Evolutionary conservation across 805 yeast genomes (phyloP).

Genomic region (Pichia nakasei): DNA sequence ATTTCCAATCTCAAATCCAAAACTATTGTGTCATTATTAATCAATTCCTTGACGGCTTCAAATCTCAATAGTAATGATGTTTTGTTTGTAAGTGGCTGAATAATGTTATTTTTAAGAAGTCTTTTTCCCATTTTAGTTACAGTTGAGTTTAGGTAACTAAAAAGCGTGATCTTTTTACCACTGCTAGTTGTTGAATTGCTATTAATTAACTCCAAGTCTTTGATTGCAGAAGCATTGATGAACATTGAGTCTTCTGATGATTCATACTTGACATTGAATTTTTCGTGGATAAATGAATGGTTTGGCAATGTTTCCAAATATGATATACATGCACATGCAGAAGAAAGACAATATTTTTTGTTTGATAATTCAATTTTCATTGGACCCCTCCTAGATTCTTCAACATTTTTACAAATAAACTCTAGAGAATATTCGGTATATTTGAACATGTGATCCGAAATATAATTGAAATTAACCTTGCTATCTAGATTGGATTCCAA

Average conservation of each 20-base stretch:
- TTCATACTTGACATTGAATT: conserved; percentile 30
- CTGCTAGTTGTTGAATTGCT: conserved; percentile 20
- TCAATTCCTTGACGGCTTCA: conserved; percentile 31
- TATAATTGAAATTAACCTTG: conserved; percentile 17
- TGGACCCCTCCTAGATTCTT: conserved; percentile 14
- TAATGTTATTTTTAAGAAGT: conserved; percentile 31
- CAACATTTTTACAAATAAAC: conserved; percentile 3
- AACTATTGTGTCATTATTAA: conserved; percentile 11
- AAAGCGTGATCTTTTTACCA: conserved; percentile 25
- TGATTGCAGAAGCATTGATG: conserved; percentile 32
- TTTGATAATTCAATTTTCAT: conserved; percentile 23
- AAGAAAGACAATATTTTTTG: conserved; percentile 22
- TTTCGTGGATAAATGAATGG: conserved; percentile 19
- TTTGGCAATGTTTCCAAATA: conserved; percentile 15
- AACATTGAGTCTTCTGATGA: conserved; percentile 34
- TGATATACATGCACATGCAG: conserved; percentile 27
- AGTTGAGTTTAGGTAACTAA: conserved; percentile 31
- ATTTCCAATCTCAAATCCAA: conserved; percentile 17
- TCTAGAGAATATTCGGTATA: conserved; percentile 3
- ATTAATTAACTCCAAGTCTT: conserved; percentile 31
- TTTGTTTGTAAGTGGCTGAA: conserved; percentile 39
- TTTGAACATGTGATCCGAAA: conserved; percentile 21
- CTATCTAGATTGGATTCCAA: conserved; percentile 20
- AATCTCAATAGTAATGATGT: conserved; percentile 29
- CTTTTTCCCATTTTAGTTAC: conserved; percentile 40